A percentile compares a stretch with the other conserved stretches of the same genome.
phyloP scores from a whole-genome alignment of 805 yeast genomes.

The Sungouiozyma intestinalis region DNA sequence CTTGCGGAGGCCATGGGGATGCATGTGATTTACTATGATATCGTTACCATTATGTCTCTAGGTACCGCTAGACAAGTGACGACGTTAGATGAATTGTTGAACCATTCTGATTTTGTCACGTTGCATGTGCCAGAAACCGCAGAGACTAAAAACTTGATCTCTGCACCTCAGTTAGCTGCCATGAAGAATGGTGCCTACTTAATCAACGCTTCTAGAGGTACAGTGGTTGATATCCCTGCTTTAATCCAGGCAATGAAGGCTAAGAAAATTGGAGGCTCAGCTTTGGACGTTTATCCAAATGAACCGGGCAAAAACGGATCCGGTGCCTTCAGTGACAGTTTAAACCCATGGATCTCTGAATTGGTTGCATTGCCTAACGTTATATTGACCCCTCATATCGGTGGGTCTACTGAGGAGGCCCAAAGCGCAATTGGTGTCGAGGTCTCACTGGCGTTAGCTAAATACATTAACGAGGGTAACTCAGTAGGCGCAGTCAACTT shows the following conservation, averaged over 20 bases:
- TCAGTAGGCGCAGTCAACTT: constrained; percentile 94
- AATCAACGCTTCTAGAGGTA: constrained; percentile 95
- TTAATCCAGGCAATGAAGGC: constrained; percentile 82
- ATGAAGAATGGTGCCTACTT: constrained; percentile 95
- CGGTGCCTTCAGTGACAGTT: constrained; percentile 54
- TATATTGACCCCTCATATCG: constrained; percentile 93
- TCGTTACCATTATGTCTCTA: constrained; percentile 84
- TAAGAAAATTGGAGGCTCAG: constrained; percentile 95
- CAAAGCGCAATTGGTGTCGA: constrained; percentile 96
- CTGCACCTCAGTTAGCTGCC: constrained; percentile 83
- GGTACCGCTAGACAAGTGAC: constrained; percentile 94
- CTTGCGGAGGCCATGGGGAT: constrained; percentile 96
- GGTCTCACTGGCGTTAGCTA: constrained; percentile 76
- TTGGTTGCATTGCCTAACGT: constrained; percentile 74
- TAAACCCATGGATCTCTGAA: constrained; percentile 79
- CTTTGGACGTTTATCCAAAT: constrained; percentile 89
- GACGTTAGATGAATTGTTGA: constrained; percentile 72
- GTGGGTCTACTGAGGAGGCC: constrained; percentile 99
- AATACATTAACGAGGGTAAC: constrained; percentile 92
- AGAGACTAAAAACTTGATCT: constrained; percentile 84
- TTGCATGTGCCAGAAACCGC: constrained; percentile 91
- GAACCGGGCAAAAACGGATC: constrained; percentile 98
- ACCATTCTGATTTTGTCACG: constrained; percentile 77
- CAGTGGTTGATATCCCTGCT: constrained; percentile 94
- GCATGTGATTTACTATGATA: constrained; percentile 91